Base-by-base conservation (phyloP, 257 asterid genomes). In the Solanum chilense region DNA sequence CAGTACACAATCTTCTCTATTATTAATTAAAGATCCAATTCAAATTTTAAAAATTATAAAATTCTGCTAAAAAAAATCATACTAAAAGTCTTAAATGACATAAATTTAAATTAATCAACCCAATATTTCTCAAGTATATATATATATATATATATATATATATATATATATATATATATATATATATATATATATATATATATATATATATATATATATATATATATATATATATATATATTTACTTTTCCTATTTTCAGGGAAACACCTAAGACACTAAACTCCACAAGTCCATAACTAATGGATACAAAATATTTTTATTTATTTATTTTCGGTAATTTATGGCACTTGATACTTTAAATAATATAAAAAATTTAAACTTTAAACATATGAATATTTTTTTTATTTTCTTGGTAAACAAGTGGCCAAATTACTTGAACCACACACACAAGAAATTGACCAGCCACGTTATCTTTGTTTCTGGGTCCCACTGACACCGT, bases 401-500 rank as follows among this genome's bases (percentile, higher is more conserved):
- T 49, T 18, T 56, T 18, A 56, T 56, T 56, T 18, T 18, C 64
- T 56, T 56, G 25, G n/a, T 44, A 44, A 70, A 77, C 62, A 44
- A 78, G 84, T 78, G 27, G 84, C 84, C 42, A 80, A 80, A 80
- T 80, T 47, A 80, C 85, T 80, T 80, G 85, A 29, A 80, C 85
- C 44, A 47, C 85, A 80, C 84, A 80, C 68, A 29, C 11, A 47
- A 80, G 69, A 80, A 80, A 80, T 29, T 80, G 85, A 47, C 85
- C 5, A 47, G 69, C 69, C 42, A 80, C 66, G 27, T 76, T n/a
- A 76, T 76, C 83, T 2, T 23, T 21, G 35, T n/a, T 78, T 14
- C 6, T 80, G 44, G 68, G 68, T 16, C 69, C 85, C 85, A 80
- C 44, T 29, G 20, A 12, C 69, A 49, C 0, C 45, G 12, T 47